A percentile compares a stretch with the other conserved stretches of the same genome.
phyloP scores from a whole-genome alignment of 2,329 filamentous ascomycete genomes.

The Hypoxylon sp. region DNA sequence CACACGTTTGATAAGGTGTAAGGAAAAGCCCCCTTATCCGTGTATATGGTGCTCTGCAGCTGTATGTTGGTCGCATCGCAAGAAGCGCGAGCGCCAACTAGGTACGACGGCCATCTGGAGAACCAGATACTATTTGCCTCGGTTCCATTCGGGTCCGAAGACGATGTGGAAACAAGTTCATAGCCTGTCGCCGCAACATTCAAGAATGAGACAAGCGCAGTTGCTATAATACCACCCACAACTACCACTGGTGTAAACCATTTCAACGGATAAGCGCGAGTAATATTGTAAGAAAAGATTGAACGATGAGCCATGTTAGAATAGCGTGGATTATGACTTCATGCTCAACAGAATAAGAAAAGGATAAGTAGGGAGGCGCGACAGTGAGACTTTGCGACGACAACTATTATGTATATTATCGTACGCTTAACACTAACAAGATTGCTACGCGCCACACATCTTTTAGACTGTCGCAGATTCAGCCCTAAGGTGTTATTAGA shows the following conservation, averaged over 20 bases:
- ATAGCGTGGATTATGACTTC: background rate
- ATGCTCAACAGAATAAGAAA: background rate
- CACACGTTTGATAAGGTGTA: slow-evolving; percentile 29
- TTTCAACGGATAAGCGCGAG: slow-evolving; percentile 34
- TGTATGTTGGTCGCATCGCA: slow-evolving; percentile 23
- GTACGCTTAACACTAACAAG: background rate
- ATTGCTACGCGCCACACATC: background rate
- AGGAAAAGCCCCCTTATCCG: slow-evolving; percentile 27
- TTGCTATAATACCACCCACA: slow-evolving; percentile 34
- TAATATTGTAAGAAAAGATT: slow-evolving; percentile 36
- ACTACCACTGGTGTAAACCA: slow-evolving; percentile 42
- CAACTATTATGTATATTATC: background rate
- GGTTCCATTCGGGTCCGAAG: slow-evolving; percentile 29
- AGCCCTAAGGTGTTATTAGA: background rate
- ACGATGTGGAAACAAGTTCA: slow-evolving; percentile 26
- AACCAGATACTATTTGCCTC: slow-evolving; percentile 30
- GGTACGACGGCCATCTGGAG: slow-evolving; percentile 33
- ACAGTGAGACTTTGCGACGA: background rate
- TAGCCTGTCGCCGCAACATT: slow-evolving; percentile 38
- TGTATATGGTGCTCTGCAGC: slow-evolving; percentile 27
- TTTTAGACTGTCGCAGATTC: background rate
- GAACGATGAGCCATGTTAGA: slow-evolving; percentile 24
- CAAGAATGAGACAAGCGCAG: slow-evolving; percentile 32
- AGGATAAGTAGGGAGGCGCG: background rate
- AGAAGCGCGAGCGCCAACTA: slow-evolving; percentile 25